Evolutionary conservation across 176 grass and related monocot species (phyloP), one percentile per base, ranked within the genome.

Genomic region (Tillandsia fasciculata): DNA sequence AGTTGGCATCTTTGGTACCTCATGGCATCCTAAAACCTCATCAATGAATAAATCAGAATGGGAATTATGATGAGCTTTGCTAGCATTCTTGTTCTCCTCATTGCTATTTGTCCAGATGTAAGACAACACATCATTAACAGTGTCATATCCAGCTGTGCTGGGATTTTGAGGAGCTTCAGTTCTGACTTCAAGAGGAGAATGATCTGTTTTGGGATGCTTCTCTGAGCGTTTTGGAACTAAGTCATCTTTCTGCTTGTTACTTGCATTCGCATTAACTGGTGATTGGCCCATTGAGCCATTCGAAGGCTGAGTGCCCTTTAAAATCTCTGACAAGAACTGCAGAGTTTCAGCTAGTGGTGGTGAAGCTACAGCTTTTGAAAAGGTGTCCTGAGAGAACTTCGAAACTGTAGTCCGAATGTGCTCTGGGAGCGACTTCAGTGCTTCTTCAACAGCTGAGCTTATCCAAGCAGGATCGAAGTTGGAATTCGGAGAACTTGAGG

Each of bases 321-420:
- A 69, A 42, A 76, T 12, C 7, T 75, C 71, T 18, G 81, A 50
- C 13, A 93, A 76, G 3, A 11, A 26, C 7, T 77, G 53, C 20
- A 69, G 2, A 26, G 69, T n/a, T n/a, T 77, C 51, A 77, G 64
- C 9, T 56, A 76, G 24, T 50, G 66, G 18, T 15, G 66, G 66
- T 63, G 53, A n/a, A 33, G 77, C 74, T 52, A 68, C 69, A 70
- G 74, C 68, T 29, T 76, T 84, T 66, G 74, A 65, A 67, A 99
- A 67, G 11, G 82, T 53, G 79, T 86, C 89, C 73, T 81, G 65
- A 63, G 79, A 87, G 11, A 88, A 53, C 23, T 90, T 86, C n/a
- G 75, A 77, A 65, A 99, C 24, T 63, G 53, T 2, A 71, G 13
- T 57, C 12, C 78, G 85, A 67, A 93, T 49, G 11, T 82, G 87